Evolutionary conservation across 306 rosid genomes (phyloP).

Genomic region (Prunus persica): DNA sequence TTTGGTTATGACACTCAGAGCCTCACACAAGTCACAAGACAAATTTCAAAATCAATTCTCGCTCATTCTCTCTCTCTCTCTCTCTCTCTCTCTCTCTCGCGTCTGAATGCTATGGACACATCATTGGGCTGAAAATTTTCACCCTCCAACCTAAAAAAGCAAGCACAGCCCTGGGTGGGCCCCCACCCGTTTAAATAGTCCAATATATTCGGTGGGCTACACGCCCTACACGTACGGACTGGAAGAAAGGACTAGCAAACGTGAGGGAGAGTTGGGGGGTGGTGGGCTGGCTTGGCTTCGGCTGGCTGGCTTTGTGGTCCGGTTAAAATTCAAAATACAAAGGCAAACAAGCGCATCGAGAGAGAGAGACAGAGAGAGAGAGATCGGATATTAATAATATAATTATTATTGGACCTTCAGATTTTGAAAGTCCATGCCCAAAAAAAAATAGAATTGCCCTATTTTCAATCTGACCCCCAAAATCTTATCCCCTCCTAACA

Average conservation of each 20-base stretch:
- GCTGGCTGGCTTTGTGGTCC: slow-evolving; percentile 36
- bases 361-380: neutral
- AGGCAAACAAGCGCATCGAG: neutral
- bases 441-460: slow-evolving; percentile 25
- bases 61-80: neutral
- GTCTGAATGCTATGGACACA: neutral
- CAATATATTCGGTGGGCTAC: slow-evolving; percentile 34
- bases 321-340: slow-evolving; percentile 1
- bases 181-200: slow-evolving; percentile 25
- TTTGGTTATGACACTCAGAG: too few species aligned
- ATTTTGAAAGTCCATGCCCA: slow-evolving; percentile 38
- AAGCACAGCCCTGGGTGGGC: neutral
- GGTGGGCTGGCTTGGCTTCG: too few species aligned
- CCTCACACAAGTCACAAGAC: too few species aligned
- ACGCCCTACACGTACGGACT: slow-evolving; percentile 21
- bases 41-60: too few species aligned
- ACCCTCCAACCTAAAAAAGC: neutral
- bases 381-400: neutral
- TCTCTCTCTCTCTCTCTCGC: neutral
- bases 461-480: slow-evolving; percentile 22
- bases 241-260: neutral
- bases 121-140: slow-evolving; percentile 23
- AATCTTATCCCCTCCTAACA: slow-evolving; percentile 38
- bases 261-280: neutral
- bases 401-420: slow-evolving; percentile 51